A percentile compares a stretch with the other conserved stretches of the same genome.
These are phyloP conservation scores for Aspergillaceae sp. DNA, from an alignment of 2,329 filamentous ascomycete species.

Conservation along the genomic window DNA sequence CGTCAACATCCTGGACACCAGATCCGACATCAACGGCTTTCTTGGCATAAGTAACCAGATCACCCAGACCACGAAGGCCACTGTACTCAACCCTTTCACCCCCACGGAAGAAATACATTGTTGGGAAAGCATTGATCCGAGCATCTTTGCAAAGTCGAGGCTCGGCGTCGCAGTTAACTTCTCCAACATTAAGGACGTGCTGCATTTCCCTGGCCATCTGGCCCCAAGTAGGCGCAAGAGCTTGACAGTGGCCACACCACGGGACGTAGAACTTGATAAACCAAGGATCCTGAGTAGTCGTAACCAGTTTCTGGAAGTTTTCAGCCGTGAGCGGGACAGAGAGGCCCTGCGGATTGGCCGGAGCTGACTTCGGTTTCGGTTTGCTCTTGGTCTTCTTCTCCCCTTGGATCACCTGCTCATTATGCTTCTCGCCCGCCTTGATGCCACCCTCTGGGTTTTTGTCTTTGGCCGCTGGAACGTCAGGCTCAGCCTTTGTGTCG, in stretches of 20 bases:
- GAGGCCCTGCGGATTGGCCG: constrained; percentile 65
- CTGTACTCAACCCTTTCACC: constrained; percentile 89
- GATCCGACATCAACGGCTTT: constrained; percentile 70
- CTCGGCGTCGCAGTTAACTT: constrained; percentile 90
- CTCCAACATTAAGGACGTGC: constrained; percentile 79
- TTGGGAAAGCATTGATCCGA: constrained; percentile 70
- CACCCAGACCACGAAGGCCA: constrained; percentile 82
- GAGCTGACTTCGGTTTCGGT: constrained; percentile 44
- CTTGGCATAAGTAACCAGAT: constrained; percentile 77
- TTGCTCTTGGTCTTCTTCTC: constrained; percentile 33
- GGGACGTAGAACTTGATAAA: constrained; percentile 98
- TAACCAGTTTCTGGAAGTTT: constrained; percentile 77
- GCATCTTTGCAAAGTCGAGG: constrained; percentile 87
- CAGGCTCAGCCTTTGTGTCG: constrained; percentile 33
- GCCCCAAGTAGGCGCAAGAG: constrained; percentile 81
- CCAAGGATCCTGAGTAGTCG: constrained; percentile 83
- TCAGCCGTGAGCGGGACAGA: constrained; percentile 72
- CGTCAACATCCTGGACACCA: constrained; percentile 74
- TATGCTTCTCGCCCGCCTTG: constrained; percentile 35
- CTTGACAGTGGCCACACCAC: constrained; percentile 94
- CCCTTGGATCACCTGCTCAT: constrained; percentile 24
- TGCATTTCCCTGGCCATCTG: constrained; percentile 88
- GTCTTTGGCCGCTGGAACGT: constrained; percentile 34
- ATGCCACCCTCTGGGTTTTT: constrained; percentile 32
- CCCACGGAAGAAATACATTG: constrained; percentile 84